Percentiles rank a stretch among this genome's conserved stretches.
phyloP scores from a whole-genome alignment of 2,329 filamentous ascomycete species.

The Mycosphaerella sp. region DNA sequence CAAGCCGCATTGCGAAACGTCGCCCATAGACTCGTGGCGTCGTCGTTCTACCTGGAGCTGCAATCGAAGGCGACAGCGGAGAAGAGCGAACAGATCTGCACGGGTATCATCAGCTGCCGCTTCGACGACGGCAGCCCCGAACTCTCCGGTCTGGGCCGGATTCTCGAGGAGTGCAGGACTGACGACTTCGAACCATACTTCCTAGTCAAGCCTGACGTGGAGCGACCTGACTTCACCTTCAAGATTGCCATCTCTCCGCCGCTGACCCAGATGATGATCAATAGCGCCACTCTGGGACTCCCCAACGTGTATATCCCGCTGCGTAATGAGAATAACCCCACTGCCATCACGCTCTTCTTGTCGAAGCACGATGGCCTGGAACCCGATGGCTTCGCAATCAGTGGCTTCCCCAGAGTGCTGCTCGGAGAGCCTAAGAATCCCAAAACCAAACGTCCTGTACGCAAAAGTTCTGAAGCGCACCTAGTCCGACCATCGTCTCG shows the following conservation, averaged over 20 bases:
- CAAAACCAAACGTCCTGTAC: slow-evolving; percentile 18
- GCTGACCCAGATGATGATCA: slow-evolving; percentile 28
- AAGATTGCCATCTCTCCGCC: slow-evolving; percentile 24
- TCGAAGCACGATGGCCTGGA: slow-evolving; percentile 30
- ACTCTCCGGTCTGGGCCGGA: slow-evolving; percentile 29
- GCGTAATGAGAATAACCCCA: slow-evolving; percentile 28
- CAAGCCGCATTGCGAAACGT: slow-evolving; percentile 30
- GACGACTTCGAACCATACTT: slow-evolving; percentile 34
- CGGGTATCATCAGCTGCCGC: slow-evolving; percentile 30
- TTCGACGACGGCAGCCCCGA: slow-evolving; percentile 33
- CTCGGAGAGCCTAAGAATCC: slow-evolving; percentile 24
- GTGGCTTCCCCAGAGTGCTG: slow-evolving; percentile 32
- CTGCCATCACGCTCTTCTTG: slow-evolving; percentile 32
- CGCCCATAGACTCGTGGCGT: slow-evolving; percentile 34
- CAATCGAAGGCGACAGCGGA: slow-evolving; percentile 30
- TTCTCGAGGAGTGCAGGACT: slow-evolving; percentile 25
- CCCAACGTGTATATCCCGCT: slow-evolving; percentile 31
- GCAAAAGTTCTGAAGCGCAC: slow-evolving; percentile 22
- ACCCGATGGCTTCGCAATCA: slow-evolving; percentile 33
- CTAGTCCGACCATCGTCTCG: slow-evolving; percentile 14
- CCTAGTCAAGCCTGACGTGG: slow-evolving; percentile 25
- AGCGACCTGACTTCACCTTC: slow-evolving; percentile 20
- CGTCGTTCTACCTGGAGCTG: slow-evolving; percentile 36
- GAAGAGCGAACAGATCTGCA: slow-evolving; percentile 29
- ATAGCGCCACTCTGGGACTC: slow-evolving; percentile 28